Evolutionary conservation across 768 basidiomycete genomes (phyloP), one percentile per base, ranked within the genome.

Genomic region (Boletus sp.): DNA sequence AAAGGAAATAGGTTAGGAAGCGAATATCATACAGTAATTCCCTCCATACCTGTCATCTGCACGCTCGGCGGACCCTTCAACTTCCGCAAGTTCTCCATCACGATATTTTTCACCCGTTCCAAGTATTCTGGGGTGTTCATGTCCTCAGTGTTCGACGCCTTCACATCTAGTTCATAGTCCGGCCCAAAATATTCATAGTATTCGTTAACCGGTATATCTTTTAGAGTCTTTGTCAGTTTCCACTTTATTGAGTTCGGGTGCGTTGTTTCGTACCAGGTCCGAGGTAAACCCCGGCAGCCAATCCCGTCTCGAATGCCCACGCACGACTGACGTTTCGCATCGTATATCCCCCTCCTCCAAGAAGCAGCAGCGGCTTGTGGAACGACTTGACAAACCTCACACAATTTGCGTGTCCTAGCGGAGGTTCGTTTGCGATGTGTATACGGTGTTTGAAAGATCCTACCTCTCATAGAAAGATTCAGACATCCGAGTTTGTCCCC

Each of bases 151-250:
- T 98, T 99, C 13, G 92, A 94, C 13, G 93, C 76, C 64, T 88
- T 91, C 29, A 99, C 97, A 67, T 99, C 93, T 32, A 99, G 81
- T 68, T 94, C 84, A 65, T 98, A 98, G 64, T 96, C 93, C 3
- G 97, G 97, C 1, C 97, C 97, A 70, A 98, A 98, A 72, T 98
- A 98, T 67, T 98, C 96, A 66, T 95, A 98, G 74, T 98, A 99
- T 73, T 99, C 97, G 65, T 98, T 99, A 59, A 95, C 88, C 3
- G 97, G 97, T 50, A 99, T 96, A 67, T 92, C 96, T 95, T 64
- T n/a, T 32, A 5, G 49, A 9, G n/a, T 21, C 7, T 27, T 25
- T 13, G 54, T 61, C 41, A 59, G 59, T 48, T 48, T 33, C 5
- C 35, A 10, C n/a, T 50, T 15, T 7, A 10, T 21, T 0, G 29